A percentile compares a stretch with the other conserved stretches of the same genome.
Conservation (phyloP, 768 basidiomycete genomes). For the Suillus paluster region DNA sequence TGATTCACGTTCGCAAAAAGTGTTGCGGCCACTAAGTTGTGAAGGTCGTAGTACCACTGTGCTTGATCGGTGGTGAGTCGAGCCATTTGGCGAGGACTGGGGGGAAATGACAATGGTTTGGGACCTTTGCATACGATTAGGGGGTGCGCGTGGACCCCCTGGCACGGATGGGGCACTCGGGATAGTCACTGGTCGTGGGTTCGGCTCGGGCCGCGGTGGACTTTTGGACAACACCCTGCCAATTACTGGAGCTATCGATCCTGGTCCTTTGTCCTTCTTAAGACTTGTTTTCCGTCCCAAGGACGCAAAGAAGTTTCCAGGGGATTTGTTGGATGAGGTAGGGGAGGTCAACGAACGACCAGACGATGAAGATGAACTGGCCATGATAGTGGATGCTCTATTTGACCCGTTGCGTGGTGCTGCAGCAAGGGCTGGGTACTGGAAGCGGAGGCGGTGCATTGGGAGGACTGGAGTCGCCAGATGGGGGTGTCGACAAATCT, state of each 20-base stretch:
- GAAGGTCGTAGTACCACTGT: slow-evolving; percentile 33
- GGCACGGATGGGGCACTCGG: slow-evolving; percentile 57
- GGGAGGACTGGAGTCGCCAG: slow-evolving; percentile 54
- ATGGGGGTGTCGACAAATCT: slow-evolving; percentile 59
- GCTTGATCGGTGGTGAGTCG: slow-evolving; percentile 35
- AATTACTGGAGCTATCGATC: slow-evolving; percentile 36
- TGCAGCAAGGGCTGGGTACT: slow-evolving; percentile 70
- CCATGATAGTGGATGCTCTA: slow-evolving; percentile 37
- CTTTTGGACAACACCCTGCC: slow-evolving; percentile 42
- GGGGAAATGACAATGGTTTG: slow-evolving; percentile 62
- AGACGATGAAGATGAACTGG: slow-evolving; percentile 51
- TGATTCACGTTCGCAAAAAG: slow-evolving; percentile 15
- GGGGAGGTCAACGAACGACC: slow-evolving; percentile 50
- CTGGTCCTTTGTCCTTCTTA: slow-evolving; percentile 38
- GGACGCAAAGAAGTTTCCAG: slow-evolving; percentile 73
- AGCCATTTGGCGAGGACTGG: slow-evolving; percentile 26
- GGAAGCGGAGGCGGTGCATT: slow-evolving; percentile 66
- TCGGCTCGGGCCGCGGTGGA: slow-evolving; percentile 35
- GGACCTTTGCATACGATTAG: slow-evolving; percentile 63
- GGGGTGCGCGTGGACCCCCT: slow-evolving; percentile 75
- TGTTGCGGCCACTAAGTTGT: slow-evolving; percentile 28
- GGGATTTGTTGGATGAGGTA: slow-evolving; percentile 43
- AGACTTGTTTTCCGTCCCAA: slow-evolving; percentile 73
- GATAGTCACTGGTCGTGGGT: slow-evolving; percentile 37
- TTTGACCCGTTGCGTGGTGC: slow-evolving; percentile 29